Evolutionary conservation across 164 flowering plant genomes (phyloP), one percentile per base, ranked within the genome.

Genomic region (Pachysandra terminalis): DNA sequence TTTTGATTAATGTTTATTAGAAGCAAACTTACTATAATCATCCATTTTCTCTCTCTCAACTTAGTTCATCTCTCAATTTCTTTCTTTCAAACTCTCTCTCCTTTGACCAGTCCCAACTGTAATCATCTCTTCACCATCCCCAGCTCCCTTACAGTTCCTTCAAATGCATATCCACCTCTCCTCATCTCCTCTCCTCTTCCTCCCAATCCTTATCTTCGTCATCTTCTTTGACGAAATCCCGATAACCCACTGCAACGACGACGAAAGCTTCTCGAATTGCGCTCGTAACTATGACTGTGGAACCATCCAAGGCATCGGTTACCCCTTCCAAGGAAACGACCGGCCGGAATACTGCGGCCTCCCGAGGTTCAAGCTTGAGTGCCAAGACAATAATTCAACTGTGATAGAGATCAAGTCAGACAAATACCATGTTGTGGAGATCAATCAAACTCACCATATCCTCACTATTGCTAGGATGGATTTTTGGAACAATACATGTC

Each of bases 301-400:
- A 0, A 56, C 52, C 56, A n/a, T 78, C 7, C 2, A 0, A 14
- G 22, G 54, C 35, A 24, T 83, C 32, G 17, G 75, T 0, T 85
- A 82, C 32, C 87, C 90, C 9, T 83, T 85, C 65, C 82, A 78
- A 78, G 84, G 79, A 21, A 35, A 14, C 0, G n/a, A 52, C 51
- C 73, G 82, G 24, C 78, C 82, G 1, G 32, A 21, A 0, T 73
- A 70, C 37, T 83, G 89, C 56, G 89, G 89, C 49, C 63, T 61
- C 26, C 75, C 84, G 0, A 75, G 75, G 1, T 80, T 79, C 48
- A 26, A 75, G 60, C 64, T 85, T 25, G 41, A 37, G 2, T 83
- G 87, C 77, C 21, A 13, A 0, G 65, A n/a, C 3, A 52, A n/a
- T n/a, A n/a, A 63, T n/a, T 22, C 23, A 14, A 66, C 78, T 0